phyloP scores from a whole-genome alignment of 2,329 filamentous ascomycete genomes.

The Curvularia verruculosa region DNA sequence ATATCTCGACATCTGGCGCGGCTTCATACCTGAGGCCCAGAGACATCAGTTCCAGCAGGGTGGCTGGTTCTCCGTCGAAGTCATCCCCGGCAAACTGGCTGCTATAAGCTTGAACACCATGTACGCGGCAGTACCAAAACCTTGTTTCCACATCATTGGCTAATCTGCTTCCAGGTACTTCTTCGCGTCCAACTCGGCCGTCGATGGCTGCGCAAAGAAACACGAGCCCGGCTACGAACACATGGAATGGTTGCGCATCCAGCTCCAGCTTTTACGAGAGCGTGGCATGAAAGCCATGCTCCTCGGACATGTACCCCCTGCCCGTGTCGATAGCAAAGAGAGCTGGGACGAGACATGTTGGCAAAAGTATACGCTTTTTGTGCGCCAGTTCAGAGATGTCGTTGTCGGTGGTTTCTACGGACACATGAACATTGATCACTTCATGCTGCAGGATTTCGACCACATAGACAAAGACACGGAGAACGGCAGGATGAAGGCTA shows the following conservation, averaged over 20 bases:
- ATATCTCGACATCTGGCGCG: slow-evolving; percentile 79
- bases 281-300: slow-evolving; percentile 93
- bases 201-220: slow-evolving; percentile 82
- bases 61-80: slow-evolving; percentile 94
- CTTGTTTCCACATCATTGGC: neutral
- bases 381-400: slow-evolving; percentile 88
- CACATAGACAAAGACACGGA: slow-evolving; percentile 68
- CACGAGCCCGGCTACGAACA: slow-evolving; percentile 91
- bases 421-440: slow-evolving; percentile 99
- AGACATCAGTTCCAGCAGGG: slow-evolving; percentile 89
- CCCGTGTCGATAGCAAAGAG: slow-evolving; percentile 80
- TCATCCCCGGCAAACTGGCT: slow-evolving; percentile 81
- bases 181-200: slow-evolving; percentile 89
- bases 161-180: slow-evolving; percentile 67
- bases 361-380: slow-evolving; percentile 95
- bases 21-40: slow-evolving; percentile 91
- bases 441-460: slow-evolving; percentile 85
- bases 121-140: slow-evolving; percentile 36
- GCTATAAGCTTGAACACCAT: slow-evolving; percentile 96
- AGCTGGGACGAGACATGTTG: slow-evolving; percentile 97
- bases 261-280: slow-evolving; percentile 80
- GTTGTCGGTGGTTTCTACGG: slow-evolving; percentile 80
- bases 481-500: slow-evolving; percentile 49
- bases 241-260: slow-evolving; percentile 92
- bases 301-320: slow-evolving; percentile 92